Base-by-base conservation (phyloP, 2,329 filamentous ascomycete species). In the Apiospora phragmitis region DNA sequence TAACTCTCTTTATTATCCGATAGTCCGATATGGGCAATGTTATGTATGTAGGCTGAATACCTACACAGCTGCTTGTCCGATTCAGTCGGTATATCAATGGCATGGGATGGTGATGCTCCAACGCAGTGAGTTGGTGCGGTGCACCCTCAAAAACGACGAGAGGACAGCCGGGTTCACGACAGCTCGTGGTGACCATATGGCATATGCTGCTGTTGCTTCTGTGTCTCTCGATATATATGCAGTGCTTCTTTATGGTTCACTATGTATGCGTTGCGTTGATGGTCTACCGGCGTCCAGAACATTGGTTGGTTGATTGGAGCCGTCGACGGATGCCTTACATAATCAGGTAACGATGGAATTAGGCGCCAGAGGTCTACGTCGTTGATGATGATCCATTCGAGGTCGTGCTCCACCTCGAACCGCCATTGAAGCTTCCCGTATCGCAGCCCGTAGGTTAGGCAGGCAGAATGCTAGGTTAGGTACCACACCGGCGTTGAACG, bases 371-470 rank as follows among this genome's bases (percentile, higher is more conserved):
- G 55, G 55, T 11, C 55, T 38, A 62, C 55, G 55, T 62, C 55
- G 55, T 62, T 38, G 55, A 38, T 29, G 55, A 62, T 62, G 14
- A 21, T 35, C 51, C 51, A 35, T 35, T 59, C 26, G 9, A n/a
- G 32, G 18, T 62, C 29, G 55, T 62, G 55, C 55, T 32, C 55
- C 55, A 62, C 55, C 55, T 38, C 32, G 24, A 38, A 12, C 55
- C 32, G 32, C 55, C 55, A 38, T 62, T 62, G 55, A 62, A 62
- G 55, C 55, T 62, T 62, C 55, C 55, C 29, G 55, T 62, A n/a
- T 59, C 51, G 51, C 29, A 32, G 51, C 51, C 7, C 8, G 47
- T 49, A 26, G n/a, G 26, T 7, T 1, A 55, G 26, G 51, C 51
- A 9, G 51, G 16, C 26, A 26, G 55, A 62, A 62, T n/a, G n/a